Conservation (phyloP, 108 stramenopile species). For the Phaeodactylum tricornutum region DNA sequence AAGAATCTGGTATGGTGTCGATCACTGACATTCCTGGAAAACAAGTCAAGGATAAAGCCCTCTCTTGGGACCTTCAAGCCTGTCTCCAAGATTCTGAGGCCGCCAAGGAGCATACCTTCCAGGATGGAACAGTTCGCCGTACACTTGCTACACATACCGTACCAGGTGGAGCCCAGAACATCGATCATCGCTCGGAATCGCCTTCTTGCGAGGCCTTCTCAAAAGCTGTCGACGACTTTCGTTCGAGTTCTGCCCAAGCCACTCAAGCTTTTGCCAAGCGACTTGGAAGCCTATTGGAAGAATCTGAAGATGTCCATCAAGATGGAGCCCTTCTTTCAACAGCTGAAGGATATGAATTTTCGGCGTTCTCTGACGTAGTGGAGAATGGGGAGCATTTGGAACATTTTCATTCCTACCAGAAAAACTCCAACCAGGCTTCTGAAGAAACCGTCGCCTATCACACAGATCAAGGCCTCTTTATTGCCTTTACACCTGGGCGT, state of each 20-base stretch:
- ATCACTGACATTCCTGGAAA: slow-evolving; percentile 17
- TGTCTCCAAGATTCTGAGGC: slow-evolving; percentile 8
- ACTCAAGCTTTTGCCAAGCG: slow-evolving; percentile 15
- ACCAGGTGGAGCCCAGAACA: slow-evolving; percentile 1
- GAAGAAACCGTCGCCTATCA: slow-evolving; percentile 56
- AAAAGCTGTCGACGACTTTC: slow-evolving; percentile 9
- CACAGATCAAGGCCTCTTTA: slow-evolving; percentile 28
- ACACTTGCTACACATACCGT: slow-evolving; percentile 21
- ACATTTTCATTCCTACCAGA: slow-evolving; percentile 75
- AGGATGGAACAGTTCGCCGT: slow-evolving; percentile 24
- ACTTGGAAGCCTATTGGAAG: neutral
- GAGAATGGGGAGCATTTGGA: slow-evolving; percentile 63
- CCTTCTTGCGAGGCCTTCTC: slow-evolving; percentile 17
- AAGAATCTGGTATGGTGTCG: slow-evolving; percentile 22
- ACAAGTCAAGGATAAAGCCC: slow-evolving; percentile 4
- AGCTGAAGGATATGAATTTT: slow-evolving; percentile 2
- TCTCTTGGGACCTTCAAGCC: neutral
- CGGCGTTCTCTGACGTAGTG: slow-evolving; percentile 35
- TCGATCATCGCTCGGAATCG: neutral
- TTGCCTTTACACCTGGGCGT: slow-evolving; percentile 9
- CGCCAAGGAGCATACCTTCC: slow-evolving; percentile 8
- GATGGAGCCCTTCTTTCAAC: slow-evolving; percentile 23
- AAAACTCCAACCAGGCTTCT: neutral
- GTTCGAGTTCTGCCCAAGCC: slow-evolving; percentile 8
- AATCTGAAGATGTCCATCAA: slow-evolving; percentile 15